Conservation (phyloP, 1,284 basidiomycete species). For the Gomphus bonarii region DNA sequence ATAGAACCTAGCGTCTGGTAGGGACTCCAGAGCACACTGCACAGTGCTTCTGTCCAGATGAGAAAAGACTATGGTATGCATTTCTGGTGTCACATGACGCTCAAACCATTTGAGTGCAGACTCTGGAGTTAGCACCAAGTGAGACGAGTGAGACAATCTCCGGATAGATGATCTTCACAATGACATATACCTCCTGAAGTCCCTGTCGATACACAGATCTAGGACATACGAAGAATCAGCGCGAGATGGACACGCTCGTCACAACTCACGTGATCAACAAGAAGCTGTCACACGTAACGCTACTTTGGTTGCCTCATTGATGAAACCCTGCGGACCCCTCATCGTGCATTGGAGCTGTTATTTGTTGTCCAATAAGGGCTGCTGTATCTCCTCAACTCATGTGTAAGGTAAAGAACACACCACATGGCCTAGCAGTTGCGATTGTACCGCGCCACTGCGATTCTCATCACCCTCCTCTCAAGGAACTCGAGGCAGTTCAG, state of each 20-base stretch:
- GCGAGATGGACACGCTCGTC: neutral
- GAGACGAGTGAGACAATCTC: neutral
- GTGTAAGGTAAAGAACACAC: neutral
- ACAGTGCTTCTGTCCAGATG: neutral
- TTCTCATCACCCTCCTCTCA: neutral
- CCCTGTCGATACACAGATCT: neutral
- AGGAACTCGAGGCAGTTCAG: neutral
- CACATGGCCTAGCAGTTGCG: neutral
- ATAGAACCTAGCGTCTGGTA: neutral
- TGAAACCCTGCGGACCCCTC: neutral
- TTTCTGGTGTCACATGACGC: neutral
- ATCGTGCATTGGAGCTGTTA: neutral
- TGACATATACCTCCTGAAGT: neutral
- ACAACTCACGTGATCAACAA: neutral
- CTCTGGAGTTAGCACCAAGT: neutral
- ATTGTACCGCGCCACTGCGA: neutral
- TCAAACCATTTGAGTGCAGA: neutral
- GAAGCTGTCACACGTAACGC: neutral
- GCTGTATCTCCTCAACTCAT: neutral
- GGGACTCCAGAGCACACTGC: neutral
- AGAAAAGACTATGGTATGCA: neutral
- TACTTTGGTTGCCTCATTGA: neutral
- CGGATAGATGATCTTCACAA: neutral
- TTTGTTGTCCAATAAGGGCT: neutral
- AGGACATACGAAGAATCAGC: neutral